Evolutionary conservation across 768 basidiomycete genomes (phyloP).

Genomic region (Tubosaeta sp.): DNA sequence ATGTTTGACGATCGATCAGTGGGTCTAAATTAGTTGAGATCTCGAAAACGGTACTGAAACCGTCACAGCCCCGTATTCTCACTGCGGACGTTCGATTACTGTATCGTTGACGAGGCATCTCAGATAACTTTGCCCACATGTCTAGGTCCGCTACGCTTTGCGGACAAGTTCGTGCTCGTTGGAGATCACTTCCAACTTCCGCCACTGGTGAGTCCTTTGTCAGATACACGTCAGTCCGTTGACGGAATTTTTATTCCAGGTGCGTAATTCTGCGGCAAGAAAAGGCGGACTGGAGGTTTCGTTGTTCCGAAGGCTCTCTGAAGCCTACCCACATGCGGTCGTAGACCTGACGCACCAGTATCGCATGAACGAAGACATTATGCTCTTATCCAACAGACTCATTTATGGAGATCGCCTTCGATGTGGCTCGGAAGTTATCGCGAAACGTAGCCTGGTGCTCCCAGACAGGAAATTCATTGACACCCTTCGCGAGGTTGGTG

Average conservation of each 20-base stretch:
- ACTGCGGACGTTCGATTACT: conserved; percentile 86
- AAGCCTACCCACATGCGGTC: conserved; percentile 81
- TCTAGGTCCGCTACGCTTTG: conserved; percentile 86
- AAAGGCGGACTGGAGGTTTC: conserved; percentile 86
- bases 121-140: conserved; percentile 97
- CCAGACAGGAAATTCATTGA: conserved; percentile 43
- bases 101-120: conserved; percentile 97
- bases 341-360: conserved; percentile 87
- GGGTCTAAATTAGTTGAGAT: conserved; percentile 28
- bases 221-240: neutral
- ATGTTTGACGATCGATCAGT: conserved; percentile 93
- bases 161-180: conserved; percentile 88
- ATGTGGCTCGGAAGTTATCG: conserved; percentile 75
- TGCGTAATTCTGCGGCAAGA: conserved; percentile 74
- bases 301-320: conserved; percentile 83
- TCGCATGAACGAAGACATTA: conserved; percentile 96
- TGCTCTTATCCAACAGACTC: conserved; percentile 83
- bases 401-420: conserved; percentile 74
- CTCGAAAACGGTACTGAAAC: conserved; percentile 5
- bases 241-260: conserved; percentile 41
- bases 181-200: conserved; percentile 98
- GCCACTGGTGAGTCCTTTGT: conserved; percentile 60
- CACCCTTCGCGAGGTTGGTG: conserved; percentile 37
- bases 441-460: conserved; percentile 52
- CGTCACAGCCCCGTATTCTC: conserved; percentile 71